Conservation (phyloP, 176 grass and related monocot genomes). For the Rhynchospora breviuscula region DNA sequence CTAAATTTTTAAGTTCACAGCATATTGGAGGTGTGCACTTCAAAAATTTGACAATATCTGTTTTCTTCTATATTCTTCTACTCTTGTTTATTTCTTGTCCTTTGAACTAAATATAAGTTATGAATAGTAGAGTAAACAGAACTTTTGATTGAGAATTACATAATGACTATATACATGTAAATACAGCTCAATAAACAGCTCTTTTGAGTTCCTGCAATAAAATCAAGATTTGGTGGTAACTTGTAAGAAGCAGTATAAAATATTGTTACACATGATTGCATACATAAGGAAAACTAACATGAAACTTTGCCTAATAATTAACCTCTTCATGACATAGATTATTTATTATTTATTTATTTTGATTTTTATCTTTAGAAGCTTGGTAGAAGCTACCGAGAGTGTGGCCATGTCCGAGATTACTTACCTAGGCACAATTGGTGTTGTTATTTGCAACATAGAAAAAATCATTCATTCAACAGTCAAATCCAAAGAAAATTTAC, state of each 20-base stretch:
- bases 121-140: too few relatives aligned
- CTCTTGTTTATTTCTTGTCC: too few relatives aligned
- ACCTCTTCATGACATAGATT: not conserved
- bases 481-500: constrained; percentile 15
- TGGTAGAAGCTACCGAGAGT: too few relatives aligned
- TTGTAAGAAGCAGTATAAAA: not conserved
- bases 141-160: too few relatives aligned
- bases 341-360: too few relatives aligned
- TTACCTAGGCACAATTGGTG: not conserved
- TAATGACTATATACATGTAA: too few relatives aligned
- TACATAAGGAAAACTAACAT: too few relatives aligned
- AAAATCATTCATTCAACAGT: not conserved
- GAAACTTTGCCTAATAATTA: not conserved
- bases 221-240: not conserved
- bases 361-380: too few relatives aligned
- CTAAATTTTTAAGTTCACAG: not conserved
- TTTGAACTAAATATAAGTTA: not conserved
- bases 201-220: not conserved
- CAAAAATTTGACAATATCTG: too few relatives aligned
- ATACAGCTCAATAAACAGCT: not conserved
- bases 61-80: too few relatives aligned
- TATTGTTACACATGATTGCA: too few relatives aligned
- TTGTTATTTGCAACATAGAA: not conserved
- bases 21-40: too few relatives aligned
- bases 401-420: not conserved